These are phyloP conservation scores for Erigeron canadensis DNA, from an alignment of 129 eudicot species.

Conservation along the genomic window DNA sequence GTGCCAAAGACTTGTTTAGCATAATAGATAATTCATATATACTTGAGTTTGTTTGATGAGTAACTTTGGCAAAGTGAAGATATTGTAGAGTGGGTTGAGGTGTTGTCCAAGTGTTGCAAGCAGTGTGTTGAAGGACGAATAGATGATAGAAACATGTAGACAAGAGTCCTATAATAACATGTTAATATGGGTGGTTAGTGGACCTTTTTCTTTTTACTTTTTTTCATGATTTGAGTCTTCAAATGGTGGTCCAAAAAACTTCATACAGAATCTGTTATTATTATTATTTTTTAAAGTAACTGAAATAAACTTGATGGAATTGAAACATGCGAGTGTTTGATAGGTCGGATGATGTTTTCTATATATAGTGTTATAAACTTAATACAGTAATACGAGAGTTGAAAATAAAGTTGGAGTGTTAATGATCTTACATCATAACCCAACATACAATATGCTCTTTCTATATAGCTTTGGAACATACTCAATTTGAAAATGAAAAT, in stretches of 20 bases:
- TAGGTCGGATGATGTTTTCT: constrained; percentile 10
- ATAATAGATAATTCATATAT: neutral
- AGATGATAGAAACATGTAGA: neutral
- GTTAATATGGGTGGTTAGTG: constrained; percentile 14
- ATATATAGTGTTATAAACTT: neutral
- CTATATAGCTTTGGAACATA: too few species aligned
- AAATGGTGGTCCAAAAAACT: constrained; percentile 32
- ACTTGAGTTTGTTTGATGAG: constrained; percentile 5
- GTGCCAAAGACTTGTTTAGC: too few species aligned
- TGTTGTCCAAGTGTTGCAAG: neutral
- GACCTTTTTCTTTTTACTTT: constrained; percentile 18
- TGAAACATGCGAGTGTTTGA: constrained; percentile 10
- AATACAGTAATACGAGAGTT: too few species aligned
- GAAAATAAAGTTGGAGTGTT: neutral
- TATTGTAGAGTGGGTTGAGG: constrained; percentile 10
- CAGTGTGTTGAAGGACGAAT: neutral
- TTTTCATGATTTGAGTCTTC: constrained; percentile 5
- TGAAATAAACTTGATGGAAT: neutral
- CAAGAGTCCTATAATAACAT: constrained; percentile 14
- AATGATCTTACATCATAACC: neutral
- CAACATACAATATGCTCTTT: neutral
- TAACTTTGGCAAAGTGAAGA: constrained; percentile 8
- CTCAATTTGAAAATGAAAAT: neutral
- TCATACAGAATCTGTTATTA: constrained; percentile 6
- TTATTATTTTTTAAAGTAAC: neutral